Conservation (phyloP, 169 alveolate species). For the Babesia divergens region DNA sequence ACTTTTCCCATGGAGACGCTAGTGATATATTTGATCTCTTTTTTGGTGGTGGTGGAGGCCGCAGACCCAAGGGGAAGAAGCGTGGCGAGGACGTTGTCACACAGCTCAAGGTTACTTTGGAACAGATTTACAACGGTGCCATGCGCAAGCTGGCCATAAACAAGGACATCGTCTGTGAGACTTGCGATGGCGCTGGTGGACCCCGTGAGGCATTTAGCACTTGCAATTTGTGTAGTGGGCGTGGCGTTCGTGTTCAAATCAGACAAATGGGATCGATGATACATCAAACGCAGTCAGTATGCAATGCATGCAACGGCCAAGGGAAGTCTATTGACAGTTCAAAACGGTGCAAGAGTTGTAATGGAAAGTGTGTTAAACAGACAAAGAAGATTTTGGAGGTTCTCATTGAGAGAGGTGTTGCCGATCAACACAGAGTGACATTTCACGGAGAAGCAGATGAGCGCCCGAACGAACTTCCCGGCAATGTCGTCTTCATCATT, state of each 20-base stretch:
- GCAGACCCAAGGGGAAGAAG: slow-evolving; percentile 84
- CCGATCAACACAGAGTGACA: slow-evolving; percentile 89
- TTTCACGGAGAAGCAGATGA: slow-evolving; percentile 96
- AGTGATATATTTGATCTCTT: slow-evolving; percentile 87
- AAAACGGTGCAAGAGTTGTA: slow-evolving; percentile 88
- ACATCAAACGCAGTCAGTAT: slow-evolving; percentile 87
- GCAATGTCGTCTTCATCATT: slow-evolving; percentile 89
- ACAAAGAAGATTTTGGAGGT: slow-evolving; percentile 91
- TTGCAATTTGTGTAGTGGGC: slow-evolving; percentile 95
- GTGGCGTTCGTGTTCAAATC: slow-evolving; percentile 85
- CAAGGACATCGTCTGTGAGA: slow-evolving; percentile 89
- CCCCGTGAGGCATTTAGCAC: slow-evolving; percentile 87
- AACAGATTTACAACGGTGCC: slow-evolving; percentile 95
- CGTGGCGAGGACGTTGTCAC: slow-evolving; percentile 88
- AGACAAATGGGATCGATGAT: slow-evolving; percentile 89
- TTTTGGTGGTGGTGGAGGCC: slow-evolving; percentile 91
- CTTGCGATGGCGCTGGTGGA: slow-evolving; percentile 97
- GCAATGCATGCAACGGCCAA: slow-evolving; percentile 89
- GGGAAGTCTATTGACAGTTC: slow-evolving; percentile 85
- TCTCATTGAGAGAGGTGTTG: slow-evolving; percentile 92
- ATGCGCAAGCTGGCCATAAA: slow-evolving; percentile 89
- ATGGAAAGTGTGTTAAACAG: slow-evolving; percentile 84
- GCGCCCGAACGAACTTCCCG: slow-evolving; percentile 91
- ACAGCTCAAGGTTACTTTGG: slow-evolving; percentile 90
- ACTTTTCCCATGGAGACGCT: slow-evolving; percentile 83